Conservation (phyloP, 805 yeast genomes). For the Yarrowia sp. region DNA sequence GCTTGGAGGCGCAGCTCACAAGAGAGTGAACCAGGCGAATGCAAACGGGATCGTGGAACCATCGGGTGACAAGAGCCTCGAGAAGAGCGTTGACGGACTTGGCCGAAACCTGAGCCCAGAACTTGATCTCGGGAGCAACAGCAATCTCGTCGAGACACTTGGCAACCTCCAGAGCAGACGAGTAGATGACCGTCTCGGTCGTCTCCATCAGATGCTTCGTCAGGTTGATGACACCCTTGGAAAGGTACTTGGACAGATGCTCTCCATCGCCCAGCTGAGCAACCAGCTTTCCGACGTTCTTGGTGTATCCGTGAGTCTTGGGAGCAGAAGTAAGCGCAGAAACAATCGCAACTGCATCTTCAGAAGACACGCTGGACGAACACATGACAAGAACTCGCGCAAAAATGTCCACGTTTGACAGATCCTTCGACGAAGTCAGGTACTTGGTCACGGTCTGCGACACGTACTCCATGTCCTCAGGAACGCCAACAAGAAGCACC, state of each 20-base stretch:
- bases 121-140: background rate
- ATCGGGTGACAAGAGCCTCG: conserved; percentile 39
- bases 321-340: conserved; percentile 1
- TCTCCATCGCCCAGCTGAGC: background rate
- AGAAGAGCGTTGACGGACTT: conserved; percentile 37
- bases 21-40: conserved; percentile 48
- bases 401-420: background rate
- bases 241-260: background rate
- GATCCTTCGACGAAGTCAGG: background rate
- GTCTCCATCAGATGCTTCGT: conserved; percentile 25
- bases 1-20: conserved; percentile 43
- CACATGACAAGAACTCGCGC: background rate
- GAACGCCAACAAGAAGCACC: background rate
- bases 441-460: background rate
- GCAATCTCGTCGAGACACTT: conserved; percentile 5
- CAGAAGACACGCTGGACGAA: background rate
- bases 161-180: background rate
- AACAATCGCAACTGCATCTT: background rate
- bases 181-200: background rate
- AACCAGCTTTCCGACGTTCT: conserved; percentile 1
- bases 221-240: conserved; percentile 20
- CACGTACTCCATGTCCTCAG: background rate
- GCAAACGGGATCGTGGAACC: conserved; percentile 47
- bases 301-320: conserved; percentile 14
- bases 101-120: conserved; percentile 32